Base-by-base conservation (phyloP, 164 flowering plant species). In the Houttuynia cordata region DNA sequence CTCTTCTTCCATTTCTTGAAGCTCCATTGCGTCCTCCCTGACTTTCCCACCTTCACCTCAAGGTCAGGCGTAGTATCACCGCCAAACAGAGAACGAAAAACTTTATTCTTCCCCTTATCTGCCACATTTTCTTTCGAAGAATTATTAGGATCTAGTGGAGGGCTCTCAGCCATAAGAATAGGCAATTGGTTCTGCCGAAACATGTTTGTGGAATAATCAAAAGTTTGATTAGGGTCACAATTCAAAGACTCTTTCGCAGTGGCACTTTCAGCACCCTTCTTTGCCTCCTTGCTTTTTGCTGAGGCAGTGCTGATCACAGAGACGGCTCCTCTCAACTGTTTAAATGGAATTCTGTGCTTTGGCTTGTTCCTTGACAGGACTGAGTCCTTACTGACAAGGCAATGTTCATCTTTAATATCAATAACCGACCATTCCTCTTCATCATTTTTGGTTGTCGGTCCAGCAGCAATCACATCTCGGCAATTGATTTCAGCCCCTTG, bases 351-450 rank as follows among this genome's bases (percentile, higher is more conserved):
- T 6, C 68, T 73, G 40, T 73, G 67, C 65, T 76, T 84, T 21
- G 76, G 47, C 60, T 76, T 84, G 69, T 55, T 77, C 63, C 73
- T 81, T 0, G 76, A 69, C 24, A 67, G 59, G 7, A 67, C 63
- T 25, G 53, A 77, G 39, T 74, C 80, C 72, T 79, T 74, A 55
- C 62, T 68, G 34, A 68, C 51, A 63, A 64, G 66, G 64, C 59
- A 51, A 23, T 72, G 72, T 24, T 83, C 89, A 56, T 87, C 98
- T 58, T 74, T 80, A 57, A 92, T 69, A 65, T 88, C 89, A 25
- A 92, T 84, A 1, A 67, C 86, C 0, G 98, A 84, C 98, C 98
- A 92, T 58, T 80, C 84, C 25, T 92, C 95, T 52, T 83, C 83
- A 4, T 76, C 54, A n/a, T 62, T 25, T 59, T 13, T 42, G 14